Conservation (phyloP, 495 filamentous ascomycete species). For the Aspergillus affinis region DNA sequence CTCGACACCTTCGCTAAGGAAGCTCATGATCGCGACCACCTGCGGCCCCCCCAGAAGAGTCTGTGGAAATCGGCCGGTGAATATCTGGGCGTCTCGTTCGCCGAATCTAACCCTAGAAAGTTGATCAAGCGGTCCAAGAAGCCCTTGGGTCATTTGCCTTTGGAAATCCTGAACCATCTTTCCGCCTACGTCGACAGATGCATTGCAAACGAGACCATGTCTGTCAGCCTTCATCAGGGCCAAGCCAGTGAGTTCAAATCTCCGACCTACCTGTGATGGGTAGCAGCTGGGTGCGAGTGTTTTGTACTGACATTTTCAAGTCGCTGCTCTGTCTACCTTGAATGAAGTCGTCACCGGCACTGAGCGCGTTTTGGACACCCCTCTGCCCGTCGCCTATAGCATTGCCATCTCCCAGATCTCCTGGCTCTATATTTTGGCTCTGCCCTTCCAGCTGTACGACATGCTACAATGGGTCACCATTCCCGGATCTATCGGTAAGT, state of each 20-base stretch:
- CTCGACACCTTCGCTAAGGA: conserved; percentile 61
- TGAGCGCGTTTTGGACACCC: conserved; percentile 82
- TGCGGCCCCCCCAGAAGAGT: conserved; percentile 46
- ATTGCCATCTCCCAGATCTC: conserved; percentile 87
- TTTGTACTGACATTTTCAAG: conserved; percentile 12
- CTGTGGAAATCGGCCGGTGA: conserved; percentile 63
- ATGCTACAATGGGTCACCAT: conserved; percentile 74
- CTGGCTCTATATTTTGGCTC: conserved; percentile 78
- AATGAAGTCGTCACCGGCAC: conserved; percentile 74
- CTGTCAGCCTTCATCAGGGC: conserved; percentile 43
- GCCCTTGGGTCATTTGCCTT: conserved; percentile 70
- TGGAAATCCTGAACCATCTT: conserved; percentile 75
- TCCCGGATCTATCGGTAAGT: conserved; percentile 69
- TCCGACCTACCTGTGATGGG: no score
- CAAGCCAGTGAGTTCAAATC: conserved; percentile 38
- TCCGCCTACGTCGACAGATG: conserved; percentile 62
- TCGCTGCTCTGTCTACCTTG: conserved; percentile 46
- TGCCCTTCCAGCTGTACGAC: conserved; percentile 78
- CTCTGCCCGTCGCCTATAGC: conserved; percentile 78
- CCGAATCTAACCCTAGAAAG: conserved; percentile 71
- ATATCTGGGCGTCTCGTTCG: conserved; percentile 69
- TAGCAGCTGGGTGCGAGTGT: neutral
- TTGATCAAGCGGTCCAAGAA: conserved; percentile 62
- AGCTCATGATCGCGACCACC: conserved; percentile 53
- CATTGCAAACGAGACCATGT: conserved; percentile 55